A percentile compares a stretch with the other conserved stretches of the same genome.
Conservation (phyloP, 2,329 filamentous ascomycete genomes). For the Coniella lustricola region DNA sequence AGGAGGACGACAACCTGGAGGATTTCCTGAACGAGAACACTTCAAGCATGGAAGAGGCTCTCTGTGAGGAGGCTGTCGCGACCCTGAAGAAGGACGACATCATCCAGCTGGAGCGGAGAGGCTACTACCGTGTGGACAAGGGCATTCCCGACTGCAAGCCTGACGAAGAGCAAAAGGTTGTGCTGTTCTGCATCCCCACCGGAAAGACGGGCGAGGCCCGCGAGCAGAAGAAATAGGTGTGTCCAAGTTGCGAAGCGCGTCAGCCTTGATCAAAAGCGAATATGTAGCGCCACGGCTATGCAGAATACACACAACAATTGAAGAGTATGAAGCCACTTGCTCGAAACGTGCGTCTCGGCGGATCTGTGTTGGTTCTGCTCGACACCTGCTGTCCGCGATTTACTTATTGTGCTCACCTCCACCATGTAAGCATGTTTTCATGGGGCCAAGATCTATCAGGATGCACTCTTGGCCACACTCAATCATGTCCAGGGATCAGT, state of each 20-base stretch:
- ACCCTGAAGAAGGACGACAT: slow-evolving; percentile 80
- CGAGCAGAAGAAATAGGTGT: slow-evolving; percentile 2
- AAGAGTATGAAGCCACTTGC: too few species aligned
- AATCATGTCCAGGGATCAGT: too few species aligned
- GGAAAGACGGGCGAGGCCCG: slow-evolving; percentile 32
- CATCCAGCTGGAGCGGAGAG: slow-evolving; percentile 90
- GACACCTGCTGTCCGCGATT: neutral
- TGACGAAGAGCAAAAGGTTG: slow-evolving; percentile 44
- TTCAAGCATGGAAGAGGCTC: slow-evolving; percentile 63
- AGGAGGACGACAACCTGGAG: slow-evolving; percentile 79
- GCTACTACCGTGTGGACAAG: slow-evolving; percentile 82
- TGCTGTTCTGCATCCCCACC: slow-evolving; percentile 52
- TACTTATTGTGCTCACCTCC: neutral
- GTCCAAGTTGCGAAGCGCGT: neutral
- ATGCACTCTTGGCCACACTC: too few species aligned
- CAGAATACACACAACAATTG: neutral
- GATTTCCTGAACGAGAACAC: slow-evolving; percentile 75
- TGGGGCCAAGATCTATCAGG: too few species aligned
- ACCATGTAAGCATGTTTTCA: neutral
- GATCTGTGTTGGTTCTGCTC: too few species aligned
- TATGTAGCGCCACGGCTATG: neutral
- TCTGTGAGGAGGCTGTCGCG: slow-evolving; percentile 75
- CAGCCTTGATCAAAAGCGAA: neutral
- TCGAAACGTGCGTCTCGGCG: too few species aligned
- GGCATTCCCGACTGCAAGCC: slow-evolving; percentile 42